These are phyloP conservation scores for Gomphus sp. DNA, from an alignment of 1,284 basidiomycete species.

Conservation along the genomic window DNA sequence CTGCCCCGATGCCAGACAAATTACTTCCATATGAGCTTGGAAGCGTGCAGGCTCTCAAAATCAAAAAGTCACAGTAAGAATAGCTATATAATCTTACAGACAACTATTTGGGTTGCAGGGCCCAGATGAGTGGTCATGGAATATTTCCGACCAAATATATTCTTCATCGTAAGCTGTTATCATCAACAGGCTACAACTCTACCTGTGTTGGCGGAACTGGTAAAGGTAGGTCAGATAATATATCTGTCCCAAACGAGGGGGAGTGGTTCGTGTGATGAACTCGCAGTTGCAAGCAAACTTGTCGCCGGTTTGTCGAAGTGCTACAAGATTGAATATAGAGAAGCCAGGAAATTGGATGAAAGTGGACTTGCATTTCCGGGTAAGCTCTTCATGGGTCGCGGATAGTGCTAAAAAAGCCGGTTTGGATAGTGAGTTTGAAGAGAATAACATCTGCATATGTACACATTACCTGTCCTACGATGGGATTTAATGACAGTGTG, in stretches of 20 bases:
- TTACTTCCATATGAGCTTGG: too few species aligned
- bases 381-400: conserved; percentile 89
- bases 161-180: not conserved
- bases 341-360: not conserved
- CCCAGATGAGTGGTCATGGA: too few species aligned
- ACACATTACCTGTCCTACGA: not conserved
- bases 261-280: conserved; percentile 67
- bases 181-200: not conserved
- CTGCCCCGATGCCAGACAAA: too few species aligned
- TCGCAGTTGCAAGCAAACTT: conserved; percentile 89
- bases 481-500: conserved; percentile 39
- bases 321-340: conserved; percentile 32
- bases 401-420: conserved; percentile 91
- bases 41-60: too few species aligned
- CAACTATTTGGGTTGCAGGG: too few species aligned
- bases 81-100: too few species aligned
- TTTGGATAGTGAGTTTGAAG: conserved; percentile 87
- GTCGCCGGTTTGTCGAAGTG: conserved; percentile 80
- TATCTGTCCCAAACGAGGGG: conserved; percentile 74
- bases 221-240: conserved; percentile 19
- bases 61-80: too few species aligned
- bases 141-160: too few species aligned
- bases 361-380: conserved; percentile 70
- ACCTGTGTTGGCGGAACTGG: not conserved
- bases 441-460: conserved; percentile 75